Conservation (phyloP, 441 rosid genomes). For the Gossypium davidsonii region DNA sequence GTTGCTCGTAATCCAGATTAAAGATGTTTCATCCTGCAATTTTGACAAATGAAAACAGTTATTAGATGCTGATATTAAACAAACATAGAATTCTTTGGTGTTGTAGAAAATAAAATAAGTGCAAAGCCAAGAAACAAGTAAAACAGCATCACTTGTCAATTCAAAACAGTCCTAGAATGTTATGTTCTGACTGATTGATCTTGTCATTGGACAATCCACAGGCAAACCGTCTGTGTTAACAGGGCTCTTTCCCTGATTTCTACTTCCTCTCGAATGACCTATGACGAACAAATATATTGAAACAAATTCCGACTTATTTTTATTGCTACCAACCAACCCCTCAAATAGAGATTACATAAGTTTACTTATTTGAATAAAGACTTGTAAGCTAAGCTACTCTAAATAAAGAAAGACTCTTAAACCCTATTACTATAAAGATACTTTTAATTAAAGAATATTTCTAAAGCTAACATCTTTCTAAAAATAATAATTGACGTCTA, state of each 20-base stretch:
- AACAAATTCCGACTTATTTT: no score
- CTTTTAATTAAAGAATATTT: no score
- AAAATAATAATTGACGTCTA: background rate
- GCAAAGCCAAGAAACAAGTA: background rate
- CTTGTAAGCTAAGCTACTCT: background rate
- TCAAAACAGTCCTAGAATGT: background rate
- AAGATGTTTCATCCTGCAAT: conserved; percentile 81
- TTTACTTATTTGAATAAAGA: background rate
- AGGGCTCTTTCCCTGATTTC: background rate
- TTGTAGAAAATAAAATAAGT: background rate
- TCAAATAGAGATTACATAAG: background rate
- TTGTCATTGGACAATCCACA: no score
- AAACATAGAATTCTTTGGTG: background rate
- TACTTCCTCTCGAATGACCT: background rate
- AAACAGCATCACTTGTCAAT: background rate
- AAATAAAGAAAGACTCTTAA: background rate
- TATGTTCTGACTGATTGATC: no score
- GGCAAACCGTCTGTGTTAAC: background rate
- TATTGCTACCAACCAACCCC: no score
- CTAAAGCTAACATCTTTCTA: background rate
- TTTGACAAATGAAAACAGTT: conserved; percentile 12
- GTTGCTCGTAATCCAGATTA: conserved; percentile 80
- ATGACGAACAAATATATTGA: background rate
- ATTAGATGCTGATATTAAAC: background rate
- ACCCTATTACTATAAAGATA: no score